A percentile compares a stretch with the other conserved stretches of the same genome.
phyloP scores from a whole-genome alignment of 2,329 filamentous ascomycete species.

The Aspergillus felis region DNA sequence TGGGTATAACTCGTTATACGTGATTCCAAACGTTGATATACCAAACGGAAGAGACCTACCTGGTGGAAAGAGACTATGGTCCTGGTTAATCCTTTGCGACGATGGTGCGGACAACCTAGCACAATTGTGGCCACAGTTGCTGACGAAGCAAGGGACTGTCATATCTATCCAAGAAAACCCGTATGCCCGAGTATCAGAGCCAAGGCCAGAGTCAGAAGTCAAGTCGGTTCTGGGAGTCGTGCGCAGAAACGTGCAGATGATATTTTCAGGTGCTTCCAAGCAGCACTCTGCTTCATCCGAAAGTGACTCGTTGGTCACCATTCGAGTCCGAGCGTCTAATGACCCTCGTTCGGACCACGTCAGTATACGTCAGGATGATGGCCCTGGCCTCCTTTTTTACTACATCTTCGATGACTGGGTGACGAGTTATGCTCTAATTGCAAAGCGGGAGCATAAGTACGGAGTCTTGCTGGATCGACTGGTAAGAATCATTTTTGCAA shows the following conservation, averaged over 20 bases:
- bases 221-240: slow-evolving; percentile 33
- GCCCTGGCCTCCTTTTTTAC: slow-evolving; percentile 61
- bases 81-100: slow-evolving; percentile 66
- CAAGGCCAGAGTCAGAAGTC: slow-evolving; percentile 21
- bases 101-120: slow-evolving; percentile 47
- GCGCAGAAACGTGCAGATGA: slow-evolving; percentile 57
- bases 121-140: not conserved
- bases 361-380: slow-evolving; percentile 45
- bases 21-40: slow-evolving; percentile 45
- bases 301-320: slow-evolving; percentile 48
- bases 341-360: slow-evolving; percentile 28
- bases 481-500: slow-evolving; percentile 29
- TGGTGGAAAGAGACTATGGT: slow-evolving; percentile 58
- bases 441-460: slow-evolving; percentile 52
- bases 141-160: slow-evolving; percentile 53
- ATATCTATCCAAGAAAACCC: slow-evolving; percentile 65
- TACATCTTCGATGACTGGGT: slow-evolving; percentile 67
- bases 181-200: slow-evolving; percentile 44
- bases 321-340: slow-evolving; percentile 39
- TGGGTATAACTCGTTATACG: slow-evolving; percentile 60
- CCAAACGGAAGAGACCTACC: slow-evolving; percentile 36
- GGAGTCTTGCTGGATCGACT: slow-evolving; percentile 47
- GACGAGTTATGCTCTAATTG: slow-evolving; percentile 58
- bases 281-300: slow-evolving; percentile 46
- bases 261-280: slow-evolving; percentile 59